Evolutionary conservation across 495 filamentous ascomycete species (phyloP), one percentile per base, ranked within the genome.

Genomic region (Endocarpon pusillum): DNA sequence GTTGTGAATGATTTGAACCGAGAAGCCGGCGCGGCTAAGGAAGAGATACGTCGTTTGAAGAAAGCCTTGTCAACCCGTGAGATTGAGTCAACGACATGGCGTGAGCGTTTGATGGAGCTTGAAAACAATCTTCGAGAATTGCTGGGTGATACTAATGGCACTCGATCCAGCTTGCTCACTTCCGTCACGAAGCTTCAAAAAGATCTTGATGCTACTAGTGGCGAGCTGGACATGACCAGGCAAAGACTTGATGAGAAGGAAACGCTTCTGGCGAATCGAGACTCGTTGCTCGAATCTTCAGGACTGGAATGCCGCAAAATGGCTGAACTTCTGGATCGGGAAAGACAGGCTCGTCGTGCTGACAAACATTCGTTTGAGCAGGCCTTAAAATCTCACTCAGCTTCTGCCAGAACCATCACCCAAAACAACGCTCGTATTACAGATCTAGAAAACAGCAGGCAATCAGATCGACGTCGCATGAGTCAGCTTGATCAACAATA

Each of bases 301-400:
- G 81, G 74, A 0, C 73, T 94, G 26, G 89, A 97, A 48, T 78
- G 71, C 20, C 70, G 79, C 33, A 85, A 85, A 46, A 59, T 96
- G 19, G 72, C 73, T 4, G 87, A 96, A 34, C 61, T 94, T 29
- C 73, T 96, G 19, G 89, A 97, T 19, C 87, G 87, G 35, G 89
- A 97, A 55, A 75, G 84, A 21, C 71, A 81, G 43, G 73, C 72
- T 32, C 82, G 89, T 37, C 73, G 79, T 24, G 75, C 78, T 34
- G 83, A 89, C 40, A 85, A 82, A 47, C 66, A 79, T 38, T 74
- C 86, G 24, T 84, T 85, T 40, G 89, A 96, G 43, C 75, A 80
- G 26, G 74, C 81, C 42, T 75, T 91, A 47, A 84, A 78, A 43
- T 81, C 78, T 2, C 78, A 91, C 38, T 79, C 86, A 34, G 80